Evolutionary conservation across 257 asterid genomes (phyloP), one percentile per base, ranked within the genome.

Genomic region (Gardenia jasminoides): DNA sequence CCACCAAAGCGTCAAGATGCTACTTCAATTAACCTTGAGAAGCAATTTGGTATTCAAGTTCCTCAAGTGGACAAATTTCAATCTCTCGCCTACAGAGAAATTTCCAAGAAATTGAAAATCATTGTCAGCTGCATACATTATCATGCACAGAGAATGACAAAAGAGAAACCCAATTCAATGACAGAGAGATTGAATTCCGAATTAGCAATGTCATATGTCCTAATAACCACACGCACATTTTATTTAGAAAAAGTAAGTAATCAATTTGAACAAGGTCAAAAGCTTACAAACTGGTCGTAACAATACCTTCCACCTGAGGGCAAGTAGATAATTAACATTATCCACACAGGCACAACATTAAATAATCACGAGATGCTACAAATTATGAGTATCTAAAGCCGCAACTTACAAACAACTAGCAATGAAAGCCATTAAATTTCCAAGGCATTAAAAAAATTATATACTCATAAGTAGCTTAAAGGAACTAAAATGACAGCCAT

Each of bases 1-100:
- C 78, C 78, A 81, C 86, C 66, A 84, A 70, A 71, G 56, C 52
- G 46, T 43, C 80, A 78, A 36, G 30, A 6, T 11, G 43, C 70
- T 58, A 12, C 19, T 66, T 19, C 68, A 70, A 24, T 56, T 39
- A 68, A 46, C 66, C 59, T 61, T 61, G 31, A 22, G 69, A 72
- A 75, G 68, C 81, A 72, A 59, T 24, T 44, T 8, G 54, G 59
- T 50, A 74, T 44, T 47, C 8, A 65, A 66, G 8, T 72, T 39
- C 58, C 15, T 28, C 56, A 56, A 59, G 52, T 19, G 70, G 43
- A 75, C 26, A 75, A 46, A 46, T 46, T 46, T 46, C 50, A 13
- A 13, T 58, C 33, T 75, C 78, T 36, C 28, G 56, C 69, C 26
- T 54, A 33, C 36, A 6, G 47, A 68, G 31, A 68, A 68, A 68